Conservation (phyloP, 371 early-diverging fungal species). For the Rhizomucor pusillus region DNA sequence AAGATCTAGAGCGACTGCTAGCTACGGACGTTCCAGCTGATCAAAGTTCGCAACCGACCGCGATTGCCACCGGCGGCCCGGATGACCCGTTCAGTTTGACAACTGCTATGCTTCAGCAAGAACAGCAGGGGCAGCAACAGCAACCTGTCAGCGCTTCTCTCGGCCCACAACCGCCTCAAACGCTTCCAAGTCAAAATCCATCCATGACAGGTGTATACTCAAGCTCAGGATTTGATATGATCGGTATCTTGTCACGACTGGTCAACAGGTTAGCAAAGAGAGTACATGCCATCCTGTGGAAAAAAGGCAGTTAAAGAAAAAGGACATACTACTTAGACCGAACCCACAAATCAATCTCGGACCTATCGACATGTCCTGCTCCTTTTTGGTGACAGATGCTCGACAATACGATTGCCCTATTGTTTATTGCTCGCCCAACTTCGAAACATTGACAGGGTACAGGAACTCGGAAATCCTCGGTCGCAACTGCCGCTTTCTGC, state of each 20-base stretch:
- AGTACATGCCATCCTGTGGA: not conserved
- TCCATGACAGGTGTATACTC: conserved; percentile 47
- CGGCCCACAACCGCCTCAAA: no score
- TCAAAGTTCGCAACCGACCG: no score
- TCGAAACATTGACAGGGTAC: conserved; percentile 64
- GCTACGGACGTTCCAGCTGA: no score
- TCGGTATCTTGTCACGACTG: conserved; percentile 50
- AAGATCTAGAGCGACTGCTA: no score
- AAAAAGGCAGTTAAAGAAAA: no score
- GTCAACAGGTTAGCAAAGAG: conserved; percentile 54
- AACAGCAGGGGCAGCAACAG: no score
- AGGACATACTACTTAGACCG: conserved; percentile 28
- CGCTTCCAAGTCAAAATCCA: no score
- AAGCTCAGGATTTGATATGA: conserved; percentile 60
- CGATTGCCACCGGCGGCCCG: no score
- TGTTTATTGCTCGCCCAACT: conserved; percentile 52
- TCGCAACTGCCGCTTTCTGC: conserved; percentile 70
- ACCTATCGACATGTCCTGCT: conserved; percentile 65
- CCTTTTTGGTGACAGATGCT: conserved; percentile 60
- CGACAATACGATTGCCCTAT: conserved; percentile 55
- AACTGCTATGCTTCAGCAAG: no score
- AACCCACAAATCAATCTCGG: conserved; percentile 64
- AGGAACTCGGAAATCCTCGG: conserved; percentile 54
- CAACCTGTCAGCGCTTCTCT: no score
- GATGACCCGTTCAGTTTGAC: no score